Evolutionary conservation across 352 stramenopile species (phyloP).

Genomic region (Pythium guiyangense): DNA sequence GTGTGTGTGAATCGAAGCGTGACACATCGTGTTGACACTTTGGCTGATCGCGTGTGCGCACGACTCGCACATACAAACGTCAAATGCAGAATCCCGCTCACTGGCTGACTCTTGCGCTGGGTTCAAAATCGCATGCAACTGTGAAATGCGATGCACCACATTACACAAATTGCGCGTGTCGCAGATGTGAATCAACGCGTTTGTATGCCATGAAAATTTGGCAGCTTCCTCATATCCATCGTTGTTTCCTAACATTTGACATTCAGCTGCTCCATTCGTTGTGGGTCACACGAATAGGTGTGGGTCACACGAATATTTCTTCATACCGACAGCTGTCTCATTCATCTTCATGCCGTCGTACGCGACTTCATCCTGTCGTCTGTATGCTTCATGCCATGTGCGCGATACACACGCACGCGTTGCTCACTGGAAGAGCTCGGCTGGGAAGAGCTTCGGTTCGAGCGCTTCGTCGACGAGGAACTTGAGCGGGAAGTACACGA

Average conservation of each 20-base stretch:
- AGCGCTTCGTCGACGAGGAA: conserved; percentile 76
- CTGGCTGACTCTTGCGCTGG: background rate
- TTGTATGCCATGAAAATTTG: background rate
- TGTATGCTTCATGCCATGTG: too few relatives aligned
- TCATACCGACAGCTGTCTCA: background rate
- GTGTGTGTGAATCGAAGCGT: too few relatives aligned
- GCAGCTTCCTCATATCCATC: too few relatives aligned
- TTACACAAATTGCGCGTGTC: background rate
- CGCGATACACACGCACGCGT: background rate
- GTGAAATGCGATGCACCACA: background rate
- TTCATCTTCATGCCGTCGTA: background rate
- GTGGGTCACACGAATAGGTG: too few relatives aligned
- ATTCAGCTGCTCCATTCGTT: too few relatives aligned
- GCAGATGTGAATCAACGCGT: background rate
- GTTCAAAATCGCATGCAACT: background rate
- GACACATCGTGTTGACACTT: too few relatives aligned
- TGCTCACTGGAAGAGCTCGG: conserved; percentile 77
- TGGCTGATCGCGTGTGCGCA: too few relatives aligned
- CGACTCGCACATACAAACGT: background rate
- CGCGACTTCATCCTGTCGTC: too few relatives aligned
- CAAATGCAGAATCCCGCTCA: background rate
- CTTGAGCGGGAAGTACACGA: conserved; percentile 86
- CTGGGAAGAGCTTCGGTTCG: conserved; percentile 75
- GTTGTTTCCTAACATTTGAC: too few relatives aligned
- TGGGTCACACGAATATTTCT: too few relatives aligned